Evolutionary conservation across 2,329 filamentous ascomycete species (phyloP), one percentile per base, ranked within the genome.

Genomic region (Talaromyces albobiverticillius): DNA sequence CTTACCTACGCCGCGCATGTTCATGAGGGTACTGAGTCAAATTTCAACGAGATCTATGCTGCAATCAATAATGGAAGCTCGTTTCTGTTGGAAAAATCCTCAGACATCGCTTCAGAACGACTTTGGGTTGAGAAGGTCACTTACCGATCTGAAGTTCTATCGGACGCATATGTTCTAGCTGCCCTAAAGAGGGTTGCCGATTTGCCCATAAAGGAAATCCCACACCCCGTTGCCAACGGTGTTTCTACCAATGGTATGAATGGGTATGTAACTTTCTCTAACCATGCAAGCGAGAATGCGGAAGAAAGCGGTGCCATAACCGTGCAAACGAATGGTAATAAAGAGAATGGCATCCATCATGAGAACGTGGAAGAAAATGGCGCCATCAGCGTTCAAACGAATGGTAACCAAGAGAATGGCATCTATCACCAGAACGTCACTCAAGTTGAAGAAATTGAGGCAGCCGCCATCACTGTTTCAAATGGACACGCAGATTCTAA

Each of bases 101-200:
- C 26, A 10, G 43, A 43, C 46, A 23, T 14, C 47, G 51, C 13
- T 41, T 54, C 56, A 9, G 58, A 60, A 4, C 55, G 46, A 36
- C 54, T 61, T n/a, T 63, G 61, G 61, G 55, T 63, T 6, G 61
- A 60, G 25, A 63, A 63, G 40, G 59, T 62, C 13, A 60, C 58
- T 7, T 63, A 61, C 32, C 53, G 42, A 36, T 62, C 61, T 8
- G 50, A 59, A 8, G 55, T 60, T 29, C 53, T 64, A 1, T 58
- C 59, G 14, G 55, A 67, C 40, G 59, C 60, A 25, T 68, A 68
- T 54, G 55, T 59, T 36, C 48, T 70, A n/a, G 65, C 67, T 41
- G 67, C 66, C 10, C 46, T 66, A 1, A 53, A 53, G 29, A n/a
- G 26, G 11, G 50, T 32, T 32, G 25, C 31, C 7, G 42, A 53